Base-by-base conservation (phyloP, 768 basidiomycete species). In the Naganishia randhawae region DNA sequence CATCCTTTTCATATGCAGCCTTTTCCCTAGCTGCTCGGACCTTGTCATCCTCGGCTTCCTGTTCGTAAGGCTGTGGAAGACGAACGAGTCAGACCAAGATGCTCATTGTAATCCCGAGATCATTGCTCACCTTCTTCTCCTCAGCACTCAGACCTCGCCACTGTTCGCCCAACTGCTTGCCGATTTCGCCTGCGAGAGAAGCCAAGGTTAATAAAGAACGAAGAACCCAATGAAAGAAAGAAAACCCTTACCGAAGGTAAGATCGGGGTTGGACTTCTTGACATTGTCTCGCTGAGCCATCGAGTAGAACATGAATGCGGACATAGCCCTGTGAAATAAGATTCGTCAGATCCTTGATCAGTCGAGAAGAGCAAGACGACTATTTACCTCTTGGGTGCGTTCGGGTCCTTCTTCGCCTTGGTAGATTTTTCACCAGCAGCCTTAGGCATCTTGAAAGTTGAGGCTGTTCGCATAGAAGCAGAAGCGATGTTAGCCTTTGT, bases 251-350 rank as follows among this genome's bases (percentile, higher is more conserved):
- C 93, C 94, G 77, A 97, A 98, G 66, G 88, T 85, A 32, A 91
- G 92, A 68, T 93, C 91, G 55, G 94, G 94, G 83, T 97, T 95
- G 83, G 96, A 92, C 67, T 86, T 77, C 87, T 94, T 95, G 85
- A 97, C 90, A 78, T 89, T 86, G 82, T 94, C 90, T 78, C 94
- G 86, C 90, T 91, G 89, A 81, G 92, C 94, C 80, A 93, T 90
- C 74, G 87, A 88, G 85, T 97, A 98, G 89, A 93, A 93, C 95
- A 98, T 96, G 84, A 96, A 98, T 45, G 95, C 92, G 33, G 93
- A 96, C 52, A 96, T 85, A 0, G 91, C 89, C 64, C 93, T 80
- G 71, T 19, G 2, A 8, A n/a, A 4, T 13, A 35, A 50, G 45
- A 22, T 51, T 17, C 11, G 45, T 31, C 17, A 27, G 42, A 51